Evolutionary conservation across 768 basidiomycete genomes (phyloP).

Genomic region (Termitomyces sp.): DNA sequence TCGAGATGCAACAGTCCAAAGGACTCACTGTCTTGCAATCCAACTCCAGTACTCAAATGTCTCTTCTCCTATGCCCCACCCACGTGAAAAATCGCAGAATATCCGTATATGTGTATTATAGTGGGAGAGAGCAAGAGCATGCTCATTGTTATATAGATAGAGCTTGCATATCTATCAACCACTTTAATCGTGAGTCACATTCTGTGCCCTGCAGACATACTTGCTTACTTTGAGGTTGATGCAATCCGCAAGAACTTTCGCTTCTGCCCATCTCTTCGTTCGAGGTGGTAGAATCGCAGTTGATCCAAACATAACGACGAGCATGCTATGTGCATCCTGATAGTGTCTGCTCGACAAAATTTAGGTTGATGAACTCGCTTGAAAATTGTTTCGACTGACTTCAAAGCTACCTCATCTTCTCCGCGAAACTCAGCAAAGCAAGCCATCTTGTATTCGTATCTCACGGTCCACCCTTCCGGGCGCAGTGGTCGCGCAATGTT

Average conservation of each 20-base stretch:
- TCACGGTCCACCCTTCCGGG: slow-evolving; percentile 89
- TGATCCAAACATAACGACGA: slow-evolving; percentile 86
- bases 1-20: not conserved
- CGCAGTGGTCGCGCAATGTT: slow-evolving; percentile 56
- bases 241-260: slow-evolving; percentile 93
- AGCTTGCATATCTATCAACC: slow-evolving; percentile 72
- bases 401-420: slow-evolving; percentile 88
- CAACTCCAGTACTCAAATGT: slow-evolving; percentile 98
- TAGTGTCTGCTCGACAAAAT: slow-evolving; percentile 60
- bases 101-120: slow-evolving; percentile 81
- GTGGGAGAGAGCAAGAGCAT: slow-evolving; percentile 71
- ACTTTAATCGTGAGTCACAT: not conserved
- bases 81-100: slow-evolving; percentile 81
- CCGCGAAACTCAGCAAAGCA: slow-evolving; percentile 94
- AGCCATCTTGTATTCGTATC: slow-evolving; percentile 97
- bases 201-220: not conserved
- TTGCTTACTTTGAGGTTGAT: slow-evolving; percentile 76
- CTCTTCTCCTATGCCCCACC: slow-evolving; percentile 95
- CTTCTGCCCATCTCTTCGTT: slow-evolving; percentile 98
- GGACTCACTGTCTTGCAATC: slow-evolving; percentile 82
- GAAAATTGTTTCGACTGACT: slow-evolving; percentile 43
- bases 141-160: slow-evolving; percentile 88
- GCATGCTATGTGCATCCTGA: slow-evolving; percentile 83
- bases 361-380: slow-evolving; percentile 9
- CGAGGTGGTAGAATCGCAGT: slow-evolving; percentile 82